These are phyloP conservation scores for Globisporangium abappressorium DNA, from an alignment of 352 stramenopile genomes.

Conservation along the genomic window DNA sequence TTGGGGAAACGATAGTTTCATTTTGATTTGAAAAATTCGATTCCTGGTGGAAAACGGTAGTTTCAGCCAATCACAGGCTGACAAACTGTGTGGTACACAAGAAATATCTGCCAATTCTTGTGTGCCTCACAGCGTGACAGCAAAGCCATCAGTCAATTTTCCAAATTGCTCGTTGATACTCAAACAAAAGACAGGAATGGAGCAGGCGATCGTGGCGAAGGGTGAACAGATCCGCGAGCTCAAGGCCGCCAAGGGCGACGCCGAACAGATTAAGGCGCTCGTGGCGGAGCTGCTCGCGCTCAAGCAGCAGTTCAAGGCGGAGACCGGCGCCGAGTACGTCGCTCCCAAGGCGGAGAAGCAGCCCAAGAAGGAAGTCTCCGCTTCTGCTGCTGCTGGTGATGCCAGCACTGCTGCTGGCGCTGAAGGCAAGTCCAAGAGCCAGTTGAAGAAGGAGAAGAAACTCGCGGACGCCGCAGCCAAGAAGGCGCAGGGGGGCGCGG, in stretches of 20 bases:
- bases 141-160: not conserved
- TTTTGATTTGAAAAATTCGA: too few species aligned
- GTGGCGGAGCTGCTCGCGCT: slow-evolving; percentile 65
- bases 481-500: slow-evolving; percentile 22
- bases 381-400: not conserved
- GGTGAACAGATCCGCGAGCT: slow-evolving; percentile 76
- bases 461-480: slow-evolving; percentile 48
- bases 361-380: slow-evolving; percentile 25
- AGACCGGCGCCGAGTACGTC: slow-evolving; percentile 71
- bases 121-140: not conserved
- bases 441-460: slow-evolving; percentile 90
- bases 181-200: slow-evolving; percentile 9
- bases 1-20: too few species aligned
- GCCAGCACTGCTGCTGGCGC: slow-evolving; percentile 5
- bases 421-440: slow-evolving; percentile 75
- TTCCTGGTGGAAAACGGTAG: too few species aligned
- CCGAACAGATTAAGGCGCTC: slow-evolving; percentile 36
- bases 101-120: not conserved
- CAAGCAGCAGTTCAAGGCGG: slow-evolving; percentile 77
- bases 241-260: slow-evolving; percentile 75
- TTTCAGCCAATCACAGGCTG: too few species aligned
- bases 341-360: slow-evolving; percentile 40
- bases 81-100: too few species aligned
- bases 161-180: not conserved
- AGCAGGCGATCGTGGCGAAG: slow-evolving; percentile 64